Evolutionary conservation across 257 asterid genomes (phyloP), one percentile per base, ranked within the genome.

Genomic region (Salvia miltiorrhiza): DNA sequence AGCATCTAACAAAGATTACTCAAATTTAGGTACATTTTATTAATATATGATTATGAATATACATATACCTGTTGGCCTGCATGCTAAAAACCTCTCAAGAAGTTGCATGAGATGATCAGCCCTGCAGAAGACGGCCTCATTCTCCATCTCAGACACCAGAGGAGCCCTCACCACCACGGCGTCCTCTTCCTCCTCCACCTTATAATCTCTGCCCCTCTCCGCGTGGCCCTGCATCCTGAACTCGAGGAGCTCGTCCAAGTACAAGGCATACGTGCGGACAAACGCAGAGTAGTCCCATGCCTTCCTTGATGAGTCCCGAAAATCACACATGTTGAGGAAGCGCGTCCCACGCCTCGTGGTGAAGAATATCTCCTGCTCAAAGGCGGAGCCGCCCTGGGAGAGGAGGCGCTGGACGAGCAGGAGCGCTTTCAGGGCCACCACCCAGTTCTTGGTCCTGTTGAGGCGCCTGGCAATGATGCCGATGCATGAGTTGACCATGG

Each of bases 211-310:
- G 4, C 72, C 70, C 58, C 64, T 84, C 17, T 89, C 88, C 32
- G 88, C 73, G 56, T 83, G 45, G 16, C 65, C 81, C 52, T 87
- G 89, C 89, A 94, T 83, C 79, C 80, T 77, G 50, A 80, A 81
- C 78, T 91, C 96, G 5, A 94, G 89, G 30, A 76, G 86, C 73
- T 89, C 93, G 23, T 89, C 96, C 30, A 94, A 78, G 77, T 89
- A 94, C 75, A 81, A 10, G 4, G 96, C 94, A 12, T 94, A 91
- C 0, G 88, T 76, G 4, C 96, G 68, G 1, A 89, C 90, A 13
- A 94, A 94, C 0, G 88, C 82, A 1, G 97, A 83, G 76, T 83
- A 87, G 37, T 91, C 97, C 98, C 96, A 88, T 0, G 90, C 83
- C 35, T 85, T 57, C 58, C 79, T 67, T 0, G 85, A 74, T 0